phyloP scores from a whole-genome alignment of 345 rosid species.

The Gossypium australe region DNA sequence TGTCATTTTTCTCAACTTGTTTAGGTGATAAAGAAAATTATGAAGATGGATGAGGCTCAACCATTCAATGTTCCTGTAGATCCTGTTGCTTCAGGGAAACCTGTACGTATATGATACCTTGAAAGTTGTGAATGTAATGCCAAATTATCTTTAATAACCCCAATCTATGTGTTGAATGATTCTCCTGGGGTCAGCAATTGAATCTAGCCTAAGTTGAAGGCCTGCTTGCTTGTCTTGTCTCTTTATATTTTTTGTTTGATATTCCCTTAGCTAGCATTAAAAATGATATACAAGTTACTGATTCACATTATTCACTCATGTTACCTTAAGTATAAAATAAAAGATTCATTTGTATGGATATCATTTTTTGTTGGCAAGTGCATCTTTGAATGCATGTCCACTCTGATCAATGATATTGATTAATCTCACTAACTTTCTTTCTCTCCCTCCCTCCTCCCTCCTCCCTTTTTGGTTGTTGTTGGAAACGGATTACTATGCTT shows the following conservation, averaged over 20 bases:
- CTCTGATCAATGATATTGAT: neutral
- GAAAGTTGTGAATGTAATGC: neutral
- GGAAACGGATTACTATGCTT: constrained; percentile 42
- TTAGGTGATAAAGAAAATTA: constrained; percentile 41
- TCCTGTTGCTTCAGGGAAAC: constrained; percentile 16
- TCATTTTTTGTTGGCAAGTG: neutral
- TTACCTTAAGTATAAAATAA: neutral
- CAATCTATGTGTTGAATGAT: neutral
- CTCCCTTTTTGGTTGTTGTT: constrained; percentile 4
- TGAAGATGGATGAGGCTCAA: constrained; percentile 47
- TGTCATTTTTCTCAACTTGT: neutral
- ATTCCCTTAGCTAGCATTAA: neutral
- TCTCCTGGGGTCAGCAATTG: neutral
- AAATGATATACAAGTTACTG: neutral
- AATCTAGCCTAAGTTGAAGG: neutral
- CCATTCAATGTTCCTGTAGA: constrained; percentile 31
- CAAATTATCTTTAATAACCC: neutral
- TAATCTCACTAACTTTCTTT: neutral
- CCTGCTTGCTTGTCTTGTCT: neutral
- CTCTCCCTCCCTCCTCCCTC: neutral
- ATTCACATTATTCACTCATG: neutral
- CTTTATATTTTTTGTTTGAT: neutral
- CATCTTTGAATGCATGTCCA: neutral
- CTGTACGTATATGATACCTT: constrained; percentile 10
- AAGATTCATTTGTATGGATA: too few relatives aligned